phyloP scores from a whole-genome alignment of 1,139 yeast species.

The Williopsis jadinii region DNA sequence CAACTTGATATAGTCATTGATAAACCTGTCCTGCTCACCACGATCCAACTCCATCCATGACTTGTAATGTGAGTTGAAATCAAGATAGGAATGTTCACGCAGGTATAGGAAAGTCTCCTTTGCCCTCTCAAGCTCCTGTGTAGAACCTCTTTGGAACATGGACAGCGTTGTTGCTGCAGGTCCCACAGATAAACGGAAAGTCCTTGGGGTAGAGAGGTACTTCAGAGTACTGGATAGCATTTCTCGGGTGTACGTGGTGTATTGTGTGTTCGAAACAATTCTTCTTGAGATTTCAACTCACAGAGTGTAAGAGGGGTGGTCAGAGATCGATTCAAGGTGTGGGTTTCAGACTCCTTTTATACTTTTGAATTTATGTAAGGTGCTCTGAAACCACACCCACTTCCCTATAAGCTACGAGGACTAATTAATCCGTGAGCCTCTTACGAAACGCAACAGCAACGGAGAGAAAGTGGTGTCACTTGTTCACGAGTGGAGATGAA shows the following conservation, averaged over 20 bases:
- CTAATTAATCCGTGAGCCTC: too few species aligned
- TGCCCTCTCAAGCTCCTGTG: constrained; percentile 1
- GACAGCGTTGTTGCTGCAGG: constrained; percentile 8
- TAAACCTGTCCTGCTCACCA: constrained; percentile 8
- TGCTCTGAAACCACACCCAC: too few species aligned
- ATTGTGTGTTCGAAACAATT: background rate
- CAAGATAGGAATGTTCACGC: constrained; percentile 7
- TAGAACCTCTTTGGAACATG: constrained; percentile 5
- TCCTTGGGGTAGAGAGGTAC: constrained; percentile 8
- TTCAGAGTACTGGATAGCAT: constrained; percentile 5
- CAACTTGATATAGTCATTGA: constrained; percentile 4
- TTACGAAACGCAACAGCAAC: too few species aligned
- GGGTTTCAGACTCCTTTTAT: background rate
- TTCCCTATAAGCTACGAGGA: too few species aligned
- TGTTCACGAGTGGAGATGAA: too few species aligned
- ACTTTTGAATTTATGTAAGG: background rate
- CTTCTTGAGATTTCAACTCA: background rate
- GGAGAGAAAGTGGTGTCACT: too few species aligned
- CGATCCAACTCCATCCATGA: constrained; percentile 11
- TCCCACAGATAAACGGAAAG: constrained; percentile 5
- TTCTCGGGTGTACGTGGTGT: background rate
- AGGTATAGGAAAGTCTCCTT: constrained; percentile 9
- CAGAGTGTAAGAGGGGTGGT: background rate
- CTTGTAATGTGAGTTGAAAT: constrained; percentile 11
- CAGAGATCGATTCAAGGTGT: background rate